A percentile compares a stretch with the other conserved stretches of the same genome.
Evolutionary conservation across 768 basidiomycete species (phyloP).

Genomic region (Mycena crocata): DNA sequence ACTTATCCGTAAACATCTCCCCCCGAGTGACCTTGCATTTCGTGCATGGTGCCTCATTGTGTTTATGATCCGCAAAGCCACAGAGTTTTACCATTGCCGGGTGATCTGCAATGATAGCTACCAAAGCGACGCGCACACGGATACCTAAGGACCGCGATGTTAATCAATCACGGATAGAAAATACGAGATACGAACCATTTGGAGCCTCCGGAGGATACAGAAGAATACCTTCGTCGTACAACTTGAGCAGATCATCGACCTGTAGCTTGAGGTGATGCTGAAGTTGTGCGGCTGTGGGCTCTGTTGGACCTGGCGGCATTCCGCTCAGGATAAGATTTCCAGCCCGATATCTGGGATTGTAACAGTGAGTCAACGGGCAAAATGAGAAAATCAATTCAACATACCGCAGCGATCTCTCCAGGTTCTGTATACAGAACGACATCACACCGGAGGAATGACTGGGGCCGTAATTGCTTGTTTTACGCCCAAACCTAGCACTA

Average conservation of each 20-base stretch:
- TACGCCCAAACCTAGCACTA: conserved; percentile 21
- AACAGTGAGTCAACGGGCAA: too few species aligned
- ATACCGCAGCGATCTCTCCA: conserved; percentile 19
- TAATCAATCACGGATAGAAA: neutral
- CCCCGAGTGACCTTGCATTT: conserved; percentile 31
- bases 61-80: conserved; percentile 41
- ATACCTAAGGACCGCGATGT: neutral
- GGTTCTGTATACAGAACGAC: conserved; percentile 33
- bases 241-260: conserved; percentile 42
- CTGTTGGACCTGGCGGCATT: conserved; percentile 41
- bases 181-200: conserved; percentile 31
- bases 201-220: conserved; percentile 31
- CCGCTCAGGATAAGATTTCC: conserved; percentile 32
- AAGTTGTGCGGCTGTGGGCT: conserved; percentile 40
- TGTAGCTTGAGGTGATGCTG: conserved; percentile 39
- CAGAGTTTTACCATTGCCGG: conserved; percentile 41
- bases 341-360: conserved; percentile 4
- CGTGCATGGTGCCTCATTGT: conserved; percentile 38
- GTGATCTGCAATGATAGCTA: conserved; percentile 44
- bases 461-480: conserved; percentile 34
- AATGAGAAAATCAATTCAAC: too few species aligned
- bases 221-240: conserved; percentile 40
- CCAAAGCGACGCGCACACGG: conserved; percentile 14
- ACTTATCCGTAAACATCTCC: neutral
- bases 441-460: conserved; percentile 37